Base-by-base conservation (phyloP, 1,284 basidiomycete genomes). In the Vanrija sp. region DNA sequence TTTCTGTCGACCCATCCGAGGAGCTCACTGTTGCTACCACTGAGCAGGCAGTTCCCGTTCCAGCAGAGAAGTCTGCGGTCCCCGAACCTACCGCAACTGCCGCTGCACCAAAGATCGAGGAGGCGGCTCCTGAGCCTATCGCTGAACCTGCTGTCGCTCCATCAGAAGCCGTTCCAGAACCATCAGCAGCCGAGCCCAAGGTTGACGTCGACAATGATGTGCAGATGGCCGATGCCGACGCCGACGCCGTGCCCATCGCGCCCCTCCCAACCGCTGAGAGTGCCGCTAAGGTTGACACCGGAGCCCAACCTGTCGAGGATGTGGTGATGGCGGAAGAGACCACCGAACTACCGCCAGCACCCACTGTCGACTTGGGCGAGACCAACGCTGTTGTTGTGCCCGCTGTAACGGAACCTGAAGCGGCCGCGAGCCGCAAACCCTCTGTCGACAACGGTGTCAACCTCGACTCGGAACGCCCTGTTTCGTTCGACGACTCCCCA, bases 201-300 rank as follows among this genome's bases (percentile, higher is more conserved):
- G 19, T 14, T 15, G 49, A 50, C 15, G 37, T 41, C 8, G 45
- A 54, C 22, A 44, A 27, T 3, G 54, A 56, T 39, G 45, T 56
- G 15, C 18, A 31, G 22, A 56, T 56, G 54, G 42, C 49, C 31
- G 25, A 10, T 16, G 24, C 16, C 27, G 44, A 45, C 16, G 18
- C 12, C n/a, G 43, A 16, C 7, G 23, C 18, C 27, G 18, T n/a
- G n/a, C n/a, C n/a, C n/a, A n/a, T 18, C 16, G 12, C 10, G 18
- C 24, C 27, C 12, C 27, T 27, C 16, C 25, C 44, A 16, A 18
- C 18, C 19, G 44, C 20, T 8, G 44, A 31, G 15, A 12, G n/a
- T 12, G 18, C n/a, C 4, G 44, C 24, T 18, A 35, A 36, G 44
- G 10, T 27, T 19, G 18, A 19, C 27, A 15, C 16, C 8, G 12